Percentiles rank a stretch among this genome's conserved stretches.
These are phyloP conservation scores for Calonectria pseudoturangicola DNA, from an alignment of 2,329 filamentous ascomycete species.

Conservation along the genomic window DNA sequence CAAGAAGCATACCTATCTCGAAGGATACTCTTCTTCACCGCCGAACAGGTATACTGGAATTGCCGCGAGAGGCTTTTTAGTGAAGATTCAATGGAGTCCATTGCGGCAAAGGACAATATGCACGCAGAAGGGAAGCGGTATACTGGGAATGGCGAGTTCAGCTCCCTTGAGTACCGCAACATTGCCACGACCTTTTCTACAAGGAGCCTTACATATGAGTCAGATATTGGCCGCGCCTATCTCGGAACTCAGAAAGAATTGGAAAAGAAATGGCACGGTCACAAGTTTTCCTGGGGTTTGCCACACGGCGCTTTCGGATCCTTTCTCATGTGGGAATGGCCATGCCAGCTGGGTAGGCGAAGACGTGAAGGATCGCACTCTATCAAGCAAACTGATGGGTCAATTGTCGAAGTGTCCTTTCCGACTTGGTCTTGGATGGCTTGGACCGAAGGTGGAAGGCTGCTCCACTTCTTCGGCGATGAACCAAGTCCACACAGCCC, in stretches of 20 bases:
- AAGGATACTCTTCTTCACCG: constrained; percentile 23
- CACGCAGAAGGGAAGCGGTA: too few species aligned
- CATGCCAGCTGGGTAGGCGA: not conserved
- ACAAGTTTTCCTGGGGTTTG: constrained; percentile 15
- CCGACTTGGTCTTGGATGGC: constrained; percentile 23
- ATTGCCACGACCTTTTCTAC: constrained; percentile 25
- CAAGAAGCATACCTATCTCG: constrained; percentile 28
- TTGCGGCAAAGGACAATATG: too few species aligned
- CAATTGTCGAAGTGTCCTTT: constrained; percentile 5
- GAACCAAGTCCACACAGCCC: constrained; percentile 16
- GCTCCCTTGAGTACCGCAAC: constrained; percentile 15
- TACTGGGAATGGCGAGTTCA: not conserved
- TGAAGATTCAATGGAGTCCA: constrained; percentile 20
- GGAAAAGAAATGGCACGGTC: constrained; percentile 22
- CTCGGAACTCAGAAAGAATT: constrained; percentile 15
- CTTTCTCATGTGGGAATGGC: constrained; percentile 18
- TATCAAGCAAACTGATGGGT: not conserved
- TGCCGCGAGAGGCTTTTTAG: constrained; percentile 24
- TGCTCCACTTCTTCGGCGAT: constrained; percentile 8
- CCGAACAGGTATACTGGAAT: constrained; percentile 32
- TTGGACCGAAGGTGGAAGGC: constrained; percentile 8
- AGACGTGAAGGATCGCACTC: not conserved
- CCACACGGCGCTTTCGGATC: constrained; percentile 15
- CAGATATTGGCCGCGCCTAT: constrained; percentile 28
- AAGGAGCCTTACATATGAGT: constrained; percentile 24